phyloP scores from a whole-genome alignment of 2,329 filamentous ascomycete genomes.

The Neofusicoccum laricinum region DNA sequence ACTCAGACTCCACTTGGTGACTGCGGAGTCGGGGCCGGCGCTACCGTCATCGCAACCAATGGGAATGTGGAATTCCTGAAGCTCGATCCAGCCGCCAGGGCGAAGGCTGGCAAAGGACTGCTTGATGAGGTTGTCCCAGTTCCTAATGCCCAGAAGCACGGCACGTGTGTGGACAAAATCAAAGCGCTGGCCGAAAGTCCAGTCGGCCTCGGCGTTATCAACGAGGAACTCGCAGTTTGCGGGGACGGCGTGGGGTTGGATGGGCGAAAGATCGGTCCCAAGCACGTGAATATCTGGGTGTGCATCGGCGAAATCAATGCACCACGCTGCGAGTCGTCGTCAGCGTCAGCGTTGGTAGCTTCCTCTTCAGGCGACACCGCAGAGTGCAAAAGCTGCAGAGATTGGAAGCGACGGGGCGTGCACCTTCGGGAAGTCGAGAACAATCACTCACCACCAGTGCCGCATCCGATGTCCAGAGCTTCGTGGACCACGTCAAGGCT shows the following conservation, averaged over 20 bases:
- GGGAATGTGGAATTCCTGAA: constrained; percentile 40
- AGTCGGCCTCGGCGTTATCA: constrained; percentile 42
- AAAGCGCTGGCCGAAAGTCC: constrained; percentile 52
- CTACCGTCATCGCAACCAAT: constrained; percentile 24
- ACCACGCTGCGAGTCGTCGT: constrained; percentile 5
- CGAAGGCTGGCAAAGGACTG: constrained; percentile 37
- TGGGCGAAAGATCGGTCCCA: constrained; percentile 31
- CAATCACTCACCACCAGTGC: constrained; percentile 21
- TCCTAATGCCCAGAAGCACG: constrained; percentile 50
- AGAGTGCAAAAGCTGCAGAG: no score
- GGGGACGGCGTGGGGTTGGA: constrained; percentile 25
- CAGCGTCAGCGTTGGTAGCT: background rate
- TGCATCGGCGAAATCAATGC: constrained; percentile 21
- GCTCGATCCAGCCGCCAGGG: constrained; percentile 50
- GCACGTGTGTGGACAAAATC: constrained; percentile 56
- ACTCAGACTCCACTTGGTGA: constrained; percentile 22
- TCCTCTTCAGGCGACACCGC: no score
- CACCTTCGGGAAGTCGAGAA: background rate
- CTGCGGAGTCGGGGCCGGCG: constrained; percentile 18
- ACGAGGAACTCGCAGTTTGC: constrained; percentile 28
- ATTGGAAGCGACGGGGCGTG: no score
- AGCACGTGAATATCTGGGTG: constrained; percentile 21
- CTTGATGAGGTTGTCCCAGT: constrained; percentile 49
- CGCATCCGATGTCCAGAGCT: constrained; percentile 25
- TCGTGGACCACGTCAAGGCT: constrained; percentile 18